Base-by-base conservation (phyloP, 2,329 filamentous ascomycete genomes). In the Cytospora piceicola region DNA sequence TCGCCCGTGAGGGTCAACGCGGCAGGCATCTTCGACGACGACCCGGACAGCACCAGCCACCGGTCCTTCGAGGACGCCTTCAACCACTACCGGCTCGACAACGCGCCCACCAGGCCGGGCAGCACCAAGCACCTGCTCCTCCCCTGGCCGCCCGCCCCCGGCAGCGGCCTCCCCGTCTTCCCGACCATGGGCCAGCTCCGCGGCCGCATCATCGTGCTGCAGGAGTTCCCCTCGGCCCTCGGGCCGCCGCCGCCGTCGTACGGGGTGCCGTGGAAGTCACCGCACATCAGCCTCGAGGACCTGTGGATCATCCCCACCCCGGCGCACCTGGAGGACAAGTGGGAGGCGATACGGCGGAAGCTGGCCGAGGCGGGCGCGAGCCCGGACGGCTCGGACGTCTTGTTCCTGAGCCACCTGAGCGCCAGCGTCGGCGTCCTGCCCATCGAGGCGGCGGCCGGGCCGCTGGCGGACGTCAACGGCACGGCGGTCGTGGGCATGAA, bases 361-460 rank as follows among this genome's bases (percentile, higher is more conserved):
- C 75, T 84, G 30, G 73, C 75, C 66, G 72, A 71, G 30, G 79
- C 81, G n/a, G 71, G 72, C 22, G 73, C 77, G 65, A 80, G 80
- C 71, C 64, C 51, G 27, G 46, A 49, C 30, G 55, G 27, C 56
- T 57, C 53, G 49, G 60, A 70, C 34, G 66, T 71, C 9, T 72
- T 84, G 20, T 83, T 79, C 69, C 73, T 84, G 20, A 76, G 80
- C 22, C 82, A 84, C 70, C 69, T 82, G 27, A 83, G 80, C 20
- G 82, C 82, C 17, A 80, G 78, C 24, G 77, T 83, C 2, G 81
- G 80, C 46, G 80, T 84, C 12, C 68, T 81, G 66, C 82, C 82
- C 46, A 81, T 84, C 59, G 80, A 82, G 69, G 82, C 81, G 1
- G 82, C 82, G 14, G 81, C 82, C 0, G 82, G 82, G 0, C 77